Evolutionary conservation across 257 asterid genomes (phyloP), one percentile per base, ranked within the genome.

Genomic region (Jasminum sambac): DNA sequence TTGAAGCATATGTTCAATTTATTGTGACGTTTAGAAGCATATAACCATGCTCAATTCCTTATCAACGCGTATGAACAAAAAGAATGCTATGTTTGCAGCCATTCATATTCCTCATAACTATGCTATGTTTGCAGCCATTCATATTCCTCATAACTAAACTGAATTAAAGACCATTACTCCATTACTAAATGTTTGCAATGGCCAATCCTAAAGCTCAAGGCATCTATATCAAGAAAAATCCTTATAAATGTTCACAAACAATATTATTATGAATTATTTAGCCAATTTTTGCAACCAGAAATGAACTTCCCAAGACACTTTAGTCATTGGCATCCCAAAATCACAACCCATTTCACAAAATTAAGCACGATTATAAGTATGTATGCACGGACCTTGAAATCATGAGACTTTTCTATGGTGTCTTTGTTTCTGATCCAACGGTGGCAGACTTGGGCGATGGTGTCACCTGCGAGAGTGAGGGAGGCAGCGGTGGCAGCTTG

Each of bases 391-490:
- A 87, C 90, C 85, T 84, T 81, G 40, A 74, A 50, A 64, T 79
- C 75, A 12, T 65, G 68, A 17, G 79, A 62, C 52, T 69, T n/a
- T 72, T 83, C 69, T n/a, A 65, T 72, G 11, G 57, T 25, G 13
- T 73, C 74, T 67, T 75, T 77, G 38, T 75, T 80, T 59, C 58
- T 73, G 76, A 81, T 77, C 90, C 90, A 89, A 5, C 88, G 84
- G 70, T 78, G 84, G 63, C 78, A 80, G 75, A 90, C 80, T 83
- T 90, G 96, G 64, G 96, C 95, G 19, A 86, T 71, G 83, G 96
- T 84, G 84, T 89, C 96, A n/a, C 96, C 96, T 66, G 90, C 80
- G 68, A 89, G 78, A 69, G 87, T 82, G 46, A 89, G 87, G 24
- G 85, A 67, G 66, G 90, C 84, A 76, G 90, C 83, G 59, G 90